phyloP scores from a whole-genome alignment of 495 filamentous ascomycete genomes.

The Sordaria brevicollis region DNA sequence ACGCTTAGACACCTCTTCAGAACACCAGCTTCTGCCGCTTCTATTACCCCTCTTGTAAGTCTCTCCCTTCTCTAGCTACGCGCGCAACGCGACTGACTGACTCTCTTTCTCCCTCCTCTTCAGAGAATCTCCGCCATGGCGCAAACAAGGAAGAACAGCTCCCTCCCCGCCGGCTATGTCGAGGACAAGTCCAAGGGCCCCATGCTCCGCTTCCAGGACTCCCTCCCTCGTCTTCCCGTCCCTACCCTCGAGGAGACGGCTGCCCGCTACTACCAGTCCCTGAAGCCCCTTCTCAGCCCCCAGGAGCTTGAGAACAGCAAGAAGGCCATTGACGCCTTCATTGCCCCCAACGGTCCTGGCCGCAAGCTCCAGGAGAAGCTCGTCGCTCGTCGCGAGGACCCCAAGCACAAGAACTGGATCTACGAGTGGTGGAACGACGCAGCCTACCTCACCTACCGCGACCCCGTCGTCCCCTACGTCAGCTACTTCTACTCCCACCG shows the following conservation, averaged over 20 bases:
- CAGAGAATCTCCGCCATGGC: conserved; percentile 41
- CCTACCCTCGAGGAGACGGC: conserved; percentile 91
- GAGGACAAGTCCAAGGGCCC: conserved; percentile 85
- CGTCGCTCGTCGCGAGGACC: conserved; percentile 68
- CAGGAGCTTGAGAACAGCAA: conserved; percentile 66
- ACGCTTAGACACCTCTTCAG: conserved; percentile 17
- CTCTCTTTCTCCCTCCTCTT: background rate
- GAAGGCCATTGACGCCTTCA: conserved; percentile 73
- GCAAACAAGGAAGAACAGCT: conserved; percentile 45
- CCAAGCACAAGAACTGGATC: conserved; percentile 86
- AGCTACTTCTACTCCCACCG: conserved; percentile 99
- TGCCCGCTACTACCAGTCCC: conserved; percentile 82
- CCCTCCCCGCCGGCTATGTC: conserved; percentile 62
- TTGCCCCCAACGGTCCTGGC: conserved; percentile 71
- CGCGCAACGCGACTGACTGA: background rate
- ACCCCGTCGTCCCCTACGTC: conserved; percentile 95
- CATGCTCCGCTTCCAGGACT: conserved; percentile 95
- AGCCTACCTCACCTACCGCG: conserved; percentile 86
- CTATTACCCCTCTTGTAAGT: conserved; percentile 8
- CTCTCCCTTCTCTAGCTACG: background rate
- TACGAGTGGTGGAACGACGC: conserved; percentile 95
- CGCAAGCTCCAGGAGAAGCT: conserved; percentile 83
- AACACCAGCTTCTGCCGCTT: conserved; percentile 11
- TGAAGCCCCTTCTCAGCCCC: conserved; percentile 68
- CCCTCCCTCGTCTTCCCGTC: conserved; percentile 81